phyloP scores from a whole-genome alignment of 140 eudicot species.

The Bidens hawaiensis region DNA sequence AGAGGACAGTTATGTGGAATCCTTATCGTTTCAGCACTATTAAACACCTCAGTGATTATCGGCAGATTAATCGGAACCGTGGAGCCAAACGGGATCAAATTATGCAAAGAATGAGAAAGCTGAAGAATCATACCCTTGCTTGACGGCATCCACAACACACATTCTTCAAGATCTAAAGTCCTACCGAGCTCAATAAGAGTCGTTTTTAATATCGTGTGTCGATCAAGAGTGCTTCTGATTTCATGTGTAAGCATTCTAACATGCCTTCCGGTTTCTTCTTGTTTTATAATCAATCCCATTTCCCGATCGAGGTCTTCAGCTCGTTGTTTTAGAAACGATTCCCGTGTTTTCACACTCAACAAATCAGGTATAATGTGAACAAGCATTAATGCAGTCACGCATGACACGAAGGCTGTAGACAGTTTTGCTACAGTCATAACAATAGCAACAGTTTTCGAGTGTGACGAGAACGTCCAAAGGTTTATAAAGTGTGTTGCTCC shows the following conservation, averaged over 20 bases:
- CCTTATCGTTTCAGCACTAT: slow-evolving; percentile 55
- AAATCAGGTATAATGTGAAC: slow-evolving; percentile 94
- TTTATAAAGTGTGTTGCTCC: slow-evolving; percentile 93
- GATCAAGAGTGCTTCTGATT: slow-evolving; percentile 92
- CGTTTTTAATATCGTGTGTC: slow-evolving; percentile 86
- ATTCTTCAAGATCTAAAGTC: slow-evolving; percentile 81
- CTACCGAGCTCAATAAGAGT: slow-evolving; percentile 93
- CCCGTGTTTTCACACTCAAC: slow-evolving; percentile 88
- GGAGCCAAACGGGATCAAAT: slow-evolving; percentile 66
- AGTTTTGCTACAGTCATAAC: slow-evolving; percentile 85
- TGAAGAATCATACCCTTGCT: slow-evolving; percentile 69
- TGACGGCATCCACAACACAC: slow-evolving; percentile 98
- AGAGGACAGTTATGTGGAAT: slow-evolving; percentile 68
- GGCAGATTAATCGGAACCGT: slow-evolving; percentile 86
- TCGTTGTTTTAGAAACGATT: slow-evolving; percentile 62
- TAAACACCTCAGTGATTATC: slow-evolving; percentile 69
- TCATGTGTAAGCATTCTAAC: slow-evolving; percentile 98
- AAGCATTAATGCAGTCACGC: slow-evolving; percentile 89
- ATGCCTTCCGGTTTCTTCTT: slow-evolving; percentile 96
- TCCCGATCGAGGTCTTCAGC: slow-evolving; percentile 95
- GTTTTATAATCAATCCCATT: slow-evolving; percentile 89
- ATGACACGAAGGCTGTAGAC: slow-evolving; percentile 84
- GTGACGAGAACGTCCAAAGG: slow-evolving; percentile 72
- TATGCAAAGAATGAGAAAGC: slow-evolving; percentile 83
- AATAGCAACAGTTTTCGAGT: slow-evolving; percentile 72